Base-by-base conservation (phyloP, 1,284 basidiomycete species). In the Waitea zeae region DNA sequence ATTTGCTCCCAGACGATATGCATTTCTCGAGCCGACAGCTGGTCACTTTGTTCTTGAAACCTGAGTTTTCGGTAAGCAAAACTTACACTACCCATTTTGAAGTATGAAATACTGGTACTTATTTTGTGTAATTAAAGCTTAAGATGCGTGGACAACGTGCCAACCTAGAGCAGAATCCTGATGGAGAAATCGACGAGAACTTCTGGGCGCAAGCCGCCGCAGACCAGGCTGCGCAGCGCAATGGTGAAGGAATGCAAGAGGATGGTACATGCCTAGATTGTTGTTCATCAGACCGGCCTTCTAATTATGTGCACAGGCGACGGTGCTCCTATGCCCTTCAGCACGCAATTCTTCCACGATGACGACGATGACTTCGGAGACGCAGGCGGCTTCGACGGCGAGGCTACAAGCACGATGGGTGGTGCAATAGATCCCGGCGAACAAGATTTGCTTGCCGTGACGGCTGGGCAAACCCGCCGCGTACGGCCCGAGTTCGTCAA, bases 331-430 rank as follows among this genome's bases (percentile, higher is more conserved):
- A 62, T 71, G 6, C 90, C 89, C 0, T 96, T 96, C 56, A 84
- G 83, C 44, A 90, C 90, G 0, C 93, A 97, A 49, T 95, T 97
- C 67, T 96, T 97, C 72, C 80, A 92, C 44, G 93, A 96, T 43
- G 86, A 87, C 39, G 86, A 90, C 44, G 87, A 82, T 37, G 78
- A 66, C 1, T 71, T 67, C 30, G 82, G 77, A 11, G 82, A 82
- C 44, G 81, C 80, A 35, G 83, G 83, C 45, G 62, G 60, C 9
- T 63, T 63, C 39, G 73, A 72, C 36, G 70, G 64, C 27, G 76
- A 70, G 28, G 70, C 62, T 13, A 61, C 56, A 35, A 68, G 59
- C 17, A 53, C 49, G 12, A 49, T 56, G 17, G 64, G 61, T 17
- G 55, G 57, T 19, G 75, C 77, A 40, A 63, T 69, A 27, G 24